Percentiles rank a stretch among this genome's conserved stretches.
phyloP scores from a whole-genome alignment of 768 basidiomycete species.

The Hebeloma cylindrosporum region DNA sequence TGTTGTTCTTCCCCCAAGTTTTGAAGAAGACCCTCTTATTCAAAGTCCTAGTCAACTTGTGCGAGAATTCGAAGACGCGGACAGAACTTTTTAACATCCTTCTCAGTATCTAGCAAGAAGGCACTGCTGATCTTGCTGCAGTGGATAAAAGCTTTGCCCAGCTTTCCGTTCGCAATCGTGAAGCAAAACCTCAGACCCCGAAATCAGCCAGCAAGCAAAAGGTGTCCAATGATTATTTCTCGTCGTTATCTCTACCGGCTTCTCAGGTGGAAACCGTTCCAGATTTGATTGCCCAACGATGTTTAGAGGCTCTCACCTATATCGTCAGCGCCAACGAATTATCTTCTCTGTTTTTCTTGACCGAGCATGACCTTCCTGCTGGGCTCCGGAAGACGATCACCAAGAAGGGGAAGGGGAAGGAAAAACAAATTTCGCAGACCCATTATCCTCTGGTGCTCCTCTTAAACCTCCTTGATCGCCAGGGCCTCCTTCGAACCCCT shows the following conservation, averaged over 20 bases:
- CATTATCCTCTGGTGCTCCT: constrained; percentile 92
- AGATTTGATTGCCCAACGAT: constrained; percentile 91
- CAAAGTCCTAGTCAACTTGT: constrained; percentile 90
- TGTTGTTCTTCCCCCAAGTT: constrained; percentile 96
- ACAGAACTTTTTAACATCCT: constrained; percentile 93
- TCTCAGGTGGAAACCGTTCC: constrained; percentile 81
- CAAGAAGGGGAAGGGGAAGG: constrained; percentile 95
- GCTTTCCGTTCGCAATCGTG: constrained; percentile 66
- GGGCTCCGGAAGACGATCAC: constrained; percentile 65
- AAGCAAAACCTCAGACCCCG: constrained; percentile 48
- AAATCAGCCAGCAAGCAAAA: constrained; percentile 75
- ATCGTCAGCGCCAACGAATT: constrained; percentile 85
- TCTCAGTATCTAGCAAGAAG: constrained; percentile 92
- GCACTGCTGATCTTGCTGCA: constrained; percentile 85
- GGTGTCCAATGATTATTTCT: constrained; percentile 50
- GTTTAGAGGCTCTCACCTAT: constrained; percentile 85
- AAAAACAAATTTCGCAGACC: constrained; percentile 75
- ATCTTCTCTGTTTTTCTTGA: constrained; percentile 91
- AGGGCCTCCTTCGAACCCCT: constrained; percentile 81
- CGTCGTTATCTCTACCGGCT: constrained; percentile 48
- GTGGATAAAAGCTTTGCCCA: constrained; percentile 95
- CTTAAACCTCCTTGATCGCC: constrained; percentile 83
- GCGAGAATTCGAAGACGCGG: constrained; percentile 91
- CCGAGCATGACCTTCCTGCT: constrained; percentile 88
- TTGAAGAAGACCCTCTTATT: constrained; percentile 82